Evolutionary conservation across 257 asterid species (phyloP), one percentile per base, ranked within the genome.

Genomic region (Nicotiana undulata): DNA sequence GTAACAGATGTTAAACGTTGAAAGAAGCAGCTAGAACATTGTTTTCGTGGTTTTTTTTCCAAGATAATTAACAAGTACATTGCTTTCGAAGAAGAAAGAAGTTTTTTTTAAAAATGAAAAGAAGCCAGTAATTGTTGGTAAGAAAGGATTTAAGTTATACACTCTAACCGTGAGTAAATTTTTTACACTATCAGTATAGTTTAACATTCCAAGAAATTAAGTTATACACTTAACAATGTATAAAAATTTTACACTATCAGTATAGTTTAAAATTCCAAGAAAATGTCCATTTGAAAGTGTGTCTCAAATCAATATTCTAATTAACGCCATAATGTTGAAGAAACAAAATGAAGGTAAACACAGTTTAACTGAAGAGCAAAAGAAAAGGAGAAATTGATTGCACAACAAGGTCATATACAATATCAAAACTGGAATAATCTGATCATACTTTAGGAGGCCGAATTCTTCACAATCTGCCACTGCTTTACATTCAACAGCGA

Each of bases 331-430:
- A n/a, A 72, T 46, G 8, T 72, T 72, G 22, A 70, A 46, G 37
- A 44, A 24, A 46, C 40, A 46, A 72, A 72, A 44, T 44, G 78
- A 49, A 72, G 26, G 15, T 46, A 24, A 18, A 46, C 22, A 46
- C 12, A 46, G 24, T 72, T 12, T 15, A 72, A 24, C 40, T 22
- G 16, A 72, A 72, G 60, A 72, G 29, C 59, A 6, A 63, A 72
- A n/a, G 24, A 77, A 44, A 55, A 9, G 24, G 18, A 61, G 81
- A 34, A 10, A 59, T 59, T 37, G 29, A 63, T 82, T 15, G 75
- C 80, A 67, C 26, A 58, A 13, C 5, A 53, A 77, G 76, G 63
- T 76, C 81, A 80, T 82, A 61, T 76, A 83, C 83, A 65, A 10
- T 16, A 20, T 40, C 67, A 22, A 52, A 28, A 5, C n/a, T 20